Evolutionary conservation across 192 early-diverging fungal species (phyloP).

Genomic region (Phycomyces blakesleeanus): DNA sequence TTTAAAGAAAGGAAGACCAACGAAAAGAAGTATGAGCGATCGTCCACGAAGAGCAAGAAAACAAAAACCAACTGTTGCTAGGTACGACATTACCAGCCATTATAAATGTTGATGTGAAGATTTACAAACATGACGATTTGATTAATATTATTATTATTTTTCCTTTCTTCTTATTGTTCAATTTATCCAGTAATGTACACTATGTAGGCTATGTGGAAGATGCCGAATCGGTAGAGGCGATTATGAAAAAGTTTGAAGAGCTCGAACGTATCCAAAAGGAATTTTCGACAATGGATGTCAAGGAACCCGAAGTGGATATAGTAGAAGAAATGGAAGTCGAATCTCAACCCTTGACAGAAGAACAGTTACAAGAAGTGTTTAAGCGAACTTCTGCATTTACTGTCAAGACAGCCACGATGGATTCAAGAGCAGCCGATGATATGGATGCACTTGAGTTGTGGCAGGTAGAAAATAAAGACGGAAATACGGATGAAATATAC

Average conservation of each 20-base stretch:
- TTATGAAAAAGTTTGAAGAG: constrained; percentile 98
- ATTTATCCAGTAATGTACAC: constrained; percentile 50
- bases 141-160: not conserved
- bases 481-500: constrained; percentile 66
- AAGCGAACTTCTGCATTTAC: constrained; percentile 88
- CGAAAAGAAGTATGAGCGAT: constrained; percentile 32
- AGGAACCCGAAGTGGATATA: not conserved
- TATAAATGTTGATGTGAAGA: too few species aligned
- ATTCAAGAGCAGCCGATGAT: constrained; percentile 53
- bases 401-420: constrained; percentile 57
- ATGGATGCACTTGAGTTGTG: constrained; percentile 74
- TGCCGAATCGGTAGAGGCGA: constrained; percentile 91
- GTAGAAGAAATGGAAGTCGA: not conserved
- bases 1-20: too few species aligned
- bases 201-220: constrained; percentile 98
- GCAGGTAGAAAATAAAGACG: constrained; percentile 72
- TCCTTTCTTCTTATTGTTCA: not conserved
- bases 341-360: constrained; percentile 46
- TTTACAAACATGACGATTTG: not conserved
- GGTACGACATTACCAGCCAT: too few species aligned
- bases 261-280: constrained; percentile 86
- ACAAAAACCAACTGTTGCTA: constrained; percentile 22
- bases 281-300: constrained; percentile 36
- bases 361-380: constrained; percentile 89
- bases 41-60: constrained; percentile 38